Conservation (phyloP, 2,329 filamentous ascomycete genomes). For the Periconia sp. region DNA sequence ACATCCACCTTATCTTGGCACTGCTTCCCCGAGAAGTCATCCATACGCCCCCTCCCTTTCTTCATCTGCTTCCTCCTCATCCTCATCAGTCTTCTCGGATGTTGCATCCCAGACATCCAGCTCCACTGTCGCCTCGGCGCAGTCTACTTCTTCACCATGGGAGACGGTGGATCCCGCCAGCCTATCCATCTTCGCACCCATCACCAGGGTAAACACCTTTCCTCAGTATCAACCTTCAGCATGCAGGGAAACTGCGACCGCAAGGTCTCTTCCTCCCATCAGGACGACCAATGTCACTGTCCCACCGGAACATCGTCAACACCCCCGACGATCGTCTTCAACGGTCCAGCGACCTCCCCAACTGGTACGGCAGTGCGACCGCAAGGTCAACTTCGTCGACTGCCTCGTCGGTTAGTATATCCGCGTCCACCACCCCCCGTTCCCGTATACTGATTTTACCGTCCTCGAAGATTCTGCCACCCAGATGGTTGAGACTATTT, state of each 20-base stretch:
- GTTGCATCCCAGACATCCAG: constrained; percentile 71
- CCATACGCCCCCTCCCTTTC: constrained; percentile 75
- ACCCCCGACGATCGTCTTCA: constrained; percentile 64
- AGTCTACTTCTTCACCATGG: constrained; percentile 62
- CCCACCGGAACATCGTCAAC: constrained; percentile 67
- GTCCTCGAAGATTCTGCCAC: constrained; percentile 83
- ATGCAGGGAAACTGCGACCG: constrained; percentile 39
- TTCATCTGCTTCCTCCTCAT: constrained; percentile 77
- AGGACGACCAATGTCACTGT: constrained; percentile 54
- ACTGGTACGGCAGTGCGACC: constrained; percentile 84
- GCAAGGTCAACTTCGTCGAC: constrained; percentile 94
- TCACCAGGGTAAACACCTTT: constrained; percentile 43
- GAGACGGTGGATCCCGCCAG: constrained; percentile 35
- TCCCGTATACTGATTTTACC: constrained; percentile 33
- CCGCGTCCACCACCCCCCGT: constrained; percentile 40
- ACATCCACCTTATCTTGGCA: constrained; percentile 38
- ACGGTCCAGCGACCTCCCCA: constrained; percentile 70
- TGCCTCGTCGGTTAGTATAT: constrained; percentile 89
- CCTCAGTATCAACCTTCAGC: constrained; percentile 47
- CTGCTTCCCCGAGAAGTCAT: constrained; percentile 47
- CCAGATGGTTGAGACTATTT: constrained; percentile 96
- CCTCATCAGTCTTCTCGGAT: constrained; percentile 79
- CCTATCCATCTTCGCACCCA: constrained; percentile 36
- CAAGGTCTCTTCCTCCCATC: constrained; percentile 39
- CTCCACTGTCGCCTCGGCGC: constrained; percentile 65